Percentiles rank a stretch among this genome's conserved stretches.
Evolutionary conservation across 2,329 filamentous ascomycete species (phyloP).

Genomic region (Hypoxylon sp.): DNA sequence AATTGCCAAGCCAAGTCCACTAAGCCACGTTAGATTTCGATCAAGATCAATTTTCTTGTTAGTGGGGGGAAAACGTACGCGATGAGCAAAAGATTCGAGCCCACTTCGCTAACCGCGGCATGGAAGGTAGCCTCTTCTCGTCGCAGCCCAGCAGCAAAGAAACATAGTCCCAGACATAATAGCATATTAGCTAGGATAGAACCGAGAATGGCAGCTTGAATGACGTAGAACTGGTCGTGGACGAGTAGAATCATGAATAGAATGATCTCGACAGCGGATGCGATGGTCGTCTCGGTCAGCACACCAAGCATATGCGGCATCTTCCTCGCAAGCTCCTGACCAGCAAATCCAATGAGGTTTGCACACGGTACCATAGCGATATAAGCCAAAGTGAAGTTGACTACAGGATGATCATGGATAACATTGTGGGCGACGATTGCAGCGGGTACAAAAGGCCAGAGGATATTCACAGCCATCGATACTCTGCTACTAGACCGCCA

Average conservation of each 20-base stretch:
- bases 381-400: conserved; percentile 79
- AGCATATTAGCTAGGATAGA: conserved; percentile 87
- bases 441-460: conserved; percentile 82
- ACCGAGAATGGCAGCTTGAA: conserved; percentile 86
- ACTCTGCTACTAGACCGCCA: conserved; percentile 74
- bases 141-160: conserved; percentile 80
- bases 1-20: conserved; percentile 66
- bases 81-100: conserved; percentile 81
- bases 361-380: conserved; percentile 84
- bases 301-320: conserved; percentile 80
- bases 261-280: conserved; percentile 85
- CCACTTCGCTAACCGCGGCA: conserved; percentile 82
- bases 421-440: conserved; percentile 74
- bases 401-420: conserved; percentile 63
- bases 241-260: conserved; percentile 83
- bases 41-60: conserved; percentile 28
- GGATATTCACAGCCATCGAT: conserved; percentile 76
- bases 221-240: conserved; percentile 73
- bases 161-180: conserved; percentile 84
- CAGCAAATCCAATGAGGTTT: conserved; percentile 82
- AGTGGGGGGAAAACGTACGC: conserved; percentile 69
- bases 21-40: conserved; percentile 52
- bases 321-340: conserved; percentile 80
- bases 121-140: conserved; percentile 80
- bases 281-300: conserved; percentile 73